Evolutionary conservation across 371 early-diverging fungal genomes (phyloP), one percentile per base, ranked within the genome.

Genomic region (Mucor ambiguus): DNA sequence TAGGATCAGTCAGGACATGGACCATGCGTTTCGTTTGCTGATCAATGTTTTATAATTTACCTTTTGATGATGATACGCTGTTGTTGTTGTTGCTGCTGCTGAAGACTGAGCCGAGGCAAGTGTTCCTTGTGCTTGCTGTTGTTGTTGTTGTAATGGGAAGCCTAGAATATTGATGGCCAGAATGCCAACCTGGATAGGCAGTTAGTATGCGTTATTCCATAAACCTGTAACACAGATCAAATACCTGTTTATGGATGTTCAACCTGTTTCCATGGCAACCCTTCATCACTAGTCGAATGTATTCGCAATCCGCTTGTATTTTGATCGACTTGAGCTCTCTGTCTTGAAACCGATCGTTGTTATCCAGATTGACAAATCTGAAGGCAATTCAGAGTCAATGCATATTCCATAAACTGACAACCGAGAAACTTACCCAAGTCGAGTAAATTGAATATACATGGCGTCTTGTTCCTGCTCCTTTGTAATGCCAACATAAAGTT

Each of bases 251-350:
- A 68, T 89, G 89, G 32, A 88, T 83, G 70, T 93, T 93, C 30
- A 91, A 61, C 32, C 79, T 70, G 64, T 93, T 93, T 62, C 84
- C 80, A 73, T 90, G 83, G 70, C 90, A 91, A 44, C 87, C 85
- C 58, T 89, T 85, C 29, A 89, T 75, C 11, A 90, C 87, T 6
- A 93, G 66, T 58, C 92, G 85, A 35, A 93, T 74, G 63, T 85
- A 90, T 70, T 91, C 89, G 52, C 89, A 87, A 54, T 87, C 84
- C 46, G 84, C 87, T 58, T 92, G 87, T 35, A 92, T 73, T 61
- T 89, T 89, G 58, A 93, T 87, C 0, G 92, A 89, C 71, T 90
- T 90, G 33, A 92, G 78, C 66, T 93, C 94, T 16, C 94, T 83
- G 48, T 73, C 74, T 60, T 75, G 70, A 55, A 70, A 76, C n/a